A percentile compares a stretch with the other conserved stretches of the same genome.
Conservation (phyloP, 331 rosid genomes). For the Saraca asoca region DNA sequence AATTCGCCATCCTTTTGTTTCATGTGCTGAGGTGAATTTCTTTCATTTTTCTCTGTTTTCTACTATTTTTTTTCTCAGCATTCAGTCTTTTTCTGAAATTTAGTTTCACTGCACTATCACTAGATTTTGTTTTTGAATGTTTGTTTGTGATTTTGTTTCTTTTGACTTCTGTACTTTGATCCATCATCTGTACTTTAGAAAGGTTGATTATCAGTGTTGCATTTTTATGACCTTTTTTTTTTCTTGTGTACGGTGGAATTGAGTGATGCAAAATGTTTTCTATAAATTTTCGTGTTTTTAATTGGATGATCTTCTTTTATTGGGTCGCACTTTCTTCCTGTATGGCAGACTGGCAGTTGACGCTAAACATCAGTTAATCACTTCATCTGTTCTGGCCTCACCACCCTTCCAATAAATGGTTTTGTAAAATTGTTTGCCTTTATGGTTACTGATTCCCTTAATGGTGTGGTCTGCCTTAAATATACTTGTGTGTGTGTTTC, state of each 20-base stretch:
- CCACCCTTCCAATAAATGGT: neutral
- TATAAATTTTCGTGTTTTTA: neutral
- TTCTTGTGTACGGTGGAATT: neutral
- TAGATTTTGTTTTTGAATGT: neutral
- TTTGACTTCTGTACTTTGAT: slow-evolving; percentile 27
- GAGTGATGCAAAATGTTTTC: neutral
- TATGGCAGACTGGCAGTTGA: neutral
- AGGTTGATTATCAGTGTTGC: too few relatives aligned
- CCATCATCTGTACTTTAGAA: slow-evolving; percentile 10
- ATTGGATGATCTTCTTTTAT: slow-evolving; percentile 12
- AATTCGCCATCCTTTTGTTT: slow-evolving; percentile 82
- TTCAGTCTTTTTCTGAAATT: neutral
- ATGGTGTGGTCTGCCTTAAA: neutral
- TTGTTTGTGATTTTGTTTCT: neutral
- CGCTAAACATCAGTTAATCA: neutral
- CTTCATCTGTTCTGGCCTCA: neutral
- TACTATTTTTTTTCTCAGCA: neutral
- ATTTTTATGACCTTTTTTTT: neutral
- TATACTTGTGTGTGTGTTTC: neutral
- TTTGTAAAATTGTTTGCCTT: neutral
- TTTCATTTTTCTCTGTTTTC: neutral
- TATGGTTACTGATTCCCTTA: neutral
- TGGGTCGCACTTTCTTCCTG: neutral
- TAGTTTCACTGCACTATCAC: neutral
- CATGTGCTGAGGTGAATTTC: slow-evolving; percentile 69